Base-by-base conservation (phyloP, 192 early-diverging fungal species). In the Coemansia sp. region DNA sequence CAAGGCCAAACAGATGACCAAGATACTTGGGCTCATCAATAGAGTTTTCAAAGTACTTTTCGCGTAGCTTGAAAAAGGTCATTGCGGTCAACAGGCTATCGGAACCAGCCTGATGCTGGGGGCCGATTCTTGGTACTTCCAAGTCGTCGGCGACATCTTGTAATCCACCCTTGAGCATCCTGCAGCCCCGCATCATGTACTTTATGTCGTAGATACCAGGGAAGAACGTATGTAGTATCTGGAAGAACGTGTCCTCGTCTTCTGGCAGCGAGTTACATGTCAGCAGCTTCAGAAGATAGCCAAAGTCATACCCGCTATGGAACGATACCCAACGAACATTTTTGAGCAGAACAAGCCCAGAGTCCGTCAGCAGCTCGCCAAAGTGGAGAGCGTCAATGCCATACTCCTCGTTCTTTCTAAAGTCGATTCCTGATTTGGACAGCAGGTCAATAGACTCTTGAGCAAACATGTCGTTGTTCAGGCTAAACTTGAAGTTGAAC, bases 151-250 rank as follows among this genome's bases (percentile, higher is more conserved):
- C 97, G 33, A 99, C 89, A 62, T 99, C 97, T 72, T 99, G 97
- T 67, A 99, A 81, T 0, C 97, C 97, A 43, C 96, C 95, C 71
- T 98, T 98, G 25, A 98, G 75, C 68, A 90, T 95, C 63, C 97
- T 94, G 71, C 93, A 95, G 72, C 93, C 93, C 69, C 93, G 95
- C 93, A 98, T 97, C 79, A 97, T 75, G 69, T 94, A 97, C 72
- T 99, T 99, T 80, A 99, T 97, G 61, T 99, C 97, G 71, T 96
- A 98, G 64, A 99, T 94, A 71, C 93, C 92, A n/a, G 97, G 97
- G 72, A 99, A 99, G 76, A 94, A 99, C 35, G 88, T 90, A 63
- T 87, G 82, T 70, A 99, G 80, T 23, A 92, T 78, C 37, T 93
- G 91, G 81, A 98, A 99, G 76, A 99, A 99, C 31, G 91, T 91